phyloP scores from a whole-genome alignment of 768 basidiomycete species.

The Termitomyces sp. region DNA sequence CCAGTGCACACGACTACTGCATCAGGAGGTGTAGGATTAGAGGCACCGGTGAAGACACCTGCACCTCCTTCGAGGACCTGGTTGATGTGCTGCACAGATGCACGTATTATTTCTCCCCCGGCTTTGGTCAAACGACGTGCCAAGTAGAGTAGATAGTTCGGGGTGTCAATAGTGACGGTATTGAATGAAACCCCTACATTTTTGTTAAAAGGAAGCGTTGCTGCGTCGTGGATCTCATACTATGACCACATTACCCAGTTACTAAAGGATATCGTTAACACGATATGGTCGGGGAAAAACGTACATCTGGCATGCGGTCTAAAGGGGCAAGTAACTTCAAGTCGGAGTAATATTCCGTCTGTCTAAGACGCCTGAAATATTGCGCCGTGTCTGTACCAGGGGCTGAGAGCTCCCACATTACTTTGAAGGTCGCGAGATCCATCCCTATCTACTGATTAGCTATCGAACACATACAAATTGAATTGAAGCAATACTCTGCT shows the following conservation, averaged over 20 bases:
- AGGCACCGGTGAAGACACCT: constrained; percentile 24
- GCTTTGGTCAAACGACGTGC: constrained; percentile 54
- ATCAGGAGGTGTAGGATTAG: constrained; percentile 30
- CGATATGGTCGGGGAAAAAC: constrained; percentile 9
- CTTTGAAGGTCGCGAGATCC: constrained; percentile 71
- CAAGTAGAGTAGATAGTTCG: constrained; percentile 71
- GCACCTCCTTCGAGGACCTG: constrained; percentile 66
- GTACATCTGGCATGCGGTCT: constrained; percentile 54
- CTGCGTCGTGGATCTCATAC: constrained; percentile 33
- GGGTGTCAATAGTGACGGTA: constrained; percentile 68
- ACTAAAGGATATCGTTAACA: neutral
- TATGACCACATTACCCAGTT: constrained; percentile 12
- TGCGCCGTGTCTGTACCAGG: constrained; percentile 52
- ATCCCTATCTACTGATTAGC: constrained; percentile 38
- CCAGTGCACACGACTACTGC: constrained; percentile 73
- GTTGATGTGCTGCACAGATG: constrained; percentile 61
- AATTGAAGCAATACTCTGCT: constrained; percentile 39
- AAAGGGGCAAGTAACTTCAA: constrained; percentile 35
- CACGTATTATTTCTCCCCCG: constrained; percentile 63
- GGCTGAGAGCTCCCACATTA: constrained; percentile 70
- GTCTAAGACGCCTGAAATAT: constrained; percentile 60
- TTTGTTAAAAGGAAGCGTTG: constrained; percentile 31
- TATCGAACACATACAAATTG: neutral
- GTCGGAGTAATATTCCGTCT: constrained; percentile 57
- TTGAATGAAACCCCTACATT: constrained; percentile 51